Percentiles rank a stretch among this genome's conserved stretches.
Evolutionary conservation across 164 flowering plant species (phyloP).

Genomic region (Nymphaea colorata): DNA sequence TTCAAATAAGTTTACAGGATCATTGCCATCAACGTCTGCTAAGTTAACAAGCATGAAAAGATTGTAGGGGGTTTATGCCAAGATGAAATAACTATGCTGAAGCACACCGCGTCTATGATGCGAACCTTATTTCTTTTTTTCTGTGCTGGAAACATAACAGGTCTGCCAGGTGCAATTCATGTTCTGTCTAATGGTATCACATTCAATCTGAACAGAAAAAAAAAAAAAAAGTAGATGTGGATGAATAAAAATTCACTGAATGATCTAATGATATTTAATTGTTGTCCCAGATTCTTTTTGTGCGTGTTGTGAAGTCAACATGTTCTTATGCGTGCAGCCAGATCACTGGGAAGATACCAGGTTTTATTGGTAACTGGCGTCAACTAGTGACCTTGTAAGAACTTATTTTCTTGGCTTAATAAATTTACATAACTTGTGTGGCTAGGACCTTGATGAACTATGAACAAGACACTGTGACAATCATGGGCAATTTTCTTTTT

Average conservation of each 20-base stretch:
- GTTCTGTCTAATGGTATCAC: too few species aligned
- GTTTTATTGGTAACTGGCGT: conserved; percentile 19
- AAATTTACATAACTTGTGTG: neutral
- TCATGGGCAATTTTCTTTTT: neutral
- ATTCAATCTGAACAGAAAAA: too few species aligned
- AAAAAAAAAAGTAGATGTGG: neutral
- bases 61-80: conserved; percentile 6
- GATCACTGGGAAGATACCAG: conserved; percentile 30
- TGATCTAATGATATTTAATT: too few species aligned
- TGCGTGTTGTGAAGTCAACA: neutral
- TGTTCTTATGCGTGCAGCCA: conserved; percentile 13
- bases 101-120: neutral
- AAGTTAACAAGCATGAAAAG: conserved; percentile 8
- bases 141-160: neutral
- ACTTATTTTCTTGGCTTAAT: neutral
- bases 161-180: too few species aligned
- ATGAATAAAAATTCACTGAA: neutral
- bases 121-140: neutral
- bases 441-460: neutral
- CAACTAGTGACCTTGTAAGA: conserved; percentile 23
- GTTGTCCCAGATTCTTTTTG: too few species aligned
- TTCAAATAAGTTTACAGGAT: conserved; percentile 17
- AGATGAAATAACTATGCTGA: neutral
- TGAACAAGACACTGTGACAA: too few species aligned
- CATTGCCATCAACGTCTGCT: conserved; percentile 11